These are phyloP conservation scores for Ascochyta viciae-villosae DNA, from an alignment of 2,329 filamentous ascomycete genomes.

Conservation along the genomic window DNA sequence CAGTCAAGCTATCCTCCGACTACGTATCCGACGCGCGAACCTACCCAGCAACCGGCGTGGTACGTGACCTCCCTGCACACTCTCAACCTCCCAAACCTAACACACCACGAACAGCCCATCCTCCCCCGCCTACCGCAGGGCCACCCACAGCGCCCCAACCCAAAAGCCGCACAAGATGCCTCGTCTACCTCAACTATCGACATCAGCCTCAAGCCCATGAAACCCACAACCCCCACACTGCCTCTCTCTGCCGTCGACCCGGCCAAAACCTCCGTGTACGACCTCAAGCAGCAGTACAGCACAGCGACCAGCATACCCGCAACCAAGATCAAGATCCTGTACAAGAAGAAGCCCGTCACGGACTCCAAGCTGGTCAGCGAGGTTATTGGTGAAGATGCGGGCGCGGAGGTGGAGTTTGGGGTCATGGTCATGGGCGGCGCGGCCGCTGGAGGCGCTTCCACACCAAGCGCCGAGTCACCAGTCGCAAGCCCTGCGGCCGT, in stretches of 20 bases:
- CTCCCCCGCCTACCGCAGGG: slow-evolving; percentile 70
- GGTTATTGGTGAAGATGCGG: slow-evolving; percentile 65
- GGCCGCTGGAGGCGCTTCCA: slow-evolving; percentile 42
- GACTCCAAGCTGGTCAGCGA: slow-evolving; percentile 82
- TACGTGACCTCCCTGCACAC: slow-evolving; percentile 57
- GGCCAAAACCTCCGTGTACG: slow-evolving; percentile 75
- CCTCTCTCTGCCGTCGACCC: slow-evolving; percentile 67
- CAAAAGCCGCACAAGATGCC: slow-evolving; percentile 56
- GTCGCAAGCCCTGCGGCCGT: slow-evolving; percentile 57
- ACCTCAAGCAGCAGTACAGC: slow-evolving; percentile 76
- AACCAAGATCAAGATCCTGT: slow-evolving; percentile 83
- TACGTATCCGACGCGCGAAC: slow-evolving; percentile 86
- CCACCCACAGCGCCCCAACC: slow-evolving; percentile 56
- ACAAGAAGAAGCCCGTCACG: slow-evolving; percentile 83
- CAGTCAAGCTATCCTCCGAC: slow-evolving; percentile 83
- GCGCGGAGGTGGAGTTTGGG: slow-evolving; percentile 71
- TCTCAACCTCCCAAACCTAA: slow-evolving; percentile 34
- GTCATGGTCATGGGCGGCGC: slow-evolving; percentile 83
- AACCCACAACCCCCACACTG: slow-evolving; percentile 67
- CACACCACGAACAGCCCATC: slow-evolving; percentile 63
- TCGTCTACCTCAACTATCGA: slow-evolving; percentile 27
- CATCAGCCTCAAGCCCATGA: slow-evolving; percentile 73
- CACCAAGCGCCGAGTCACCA: slow-evolving; percentile 50
- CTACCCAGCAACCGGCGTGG: slow-evolving; percentile 78
- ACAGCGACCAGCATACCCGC: slow-evolving; percentile 63